Evolutionary conservation across 768 basidiomycete species (phyloP), one percentile per base, ranked within the genome.

Genomic region (Hericium erinaceus): DNA sequence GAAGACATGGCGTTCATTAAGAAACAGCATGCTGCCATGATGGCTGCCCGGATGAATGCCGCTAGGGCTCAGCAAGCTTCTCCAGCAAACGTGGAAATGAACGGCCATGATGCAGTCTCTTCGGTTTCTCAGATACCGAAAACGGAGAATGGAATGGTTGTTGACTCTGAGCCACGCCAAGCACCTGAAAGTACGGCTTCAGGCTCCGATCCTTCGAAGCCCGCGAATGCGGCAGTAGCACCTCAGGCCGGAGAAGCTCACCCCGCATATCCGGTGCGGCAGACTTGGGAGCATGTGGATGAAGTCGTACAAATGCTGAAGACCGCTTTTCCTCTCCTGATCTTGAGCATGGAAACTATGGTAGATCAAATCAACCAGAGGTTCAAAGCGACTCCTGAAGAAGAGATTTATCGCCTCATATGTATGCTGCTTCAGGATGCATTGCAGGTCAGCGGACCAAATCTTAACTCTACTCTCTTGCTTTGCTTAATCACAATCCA

Each of bases 291-390:
- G 55, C 80, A 89, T 64, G 84, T 97, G 7, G 97, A 99, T 20
- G 97, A 98, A 67, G 83, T 98, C 57, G 82, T 94, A 44, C 88
- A 94, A 67, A 85, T 92, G 39, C 77, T 98, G 65, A 98, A 99
- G 74, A 97, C 95, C 0, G 87, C 92, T 0, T 97, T 95, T 77
- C 97, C 97, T 0, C 79, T 99, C 7, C 80, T 99, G 39, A 91
- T 95, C 33, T 76, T 98, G 20, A 97, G 93, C 57, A 78, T 99
- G 78, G 97, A 99, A 73, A 95, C 92, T 15, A 89, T 98, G 80
- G 89, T 95, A 4, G 97, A 99, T 63, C 94, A 98, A 71, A 89
- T 99, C 61, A 79, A 84, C 20, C 81, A 84, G 58, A 82, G 93
- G 54, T 95, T 98, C 75, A 95, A 97, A 69, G 82, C 89, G 2